Percentiles rank a stretch among this genome's conserved stretches.
phyloP scores from a whole-genome alignment of 164 flowering plant genomes.

The Saururus chinensis region DNA sequence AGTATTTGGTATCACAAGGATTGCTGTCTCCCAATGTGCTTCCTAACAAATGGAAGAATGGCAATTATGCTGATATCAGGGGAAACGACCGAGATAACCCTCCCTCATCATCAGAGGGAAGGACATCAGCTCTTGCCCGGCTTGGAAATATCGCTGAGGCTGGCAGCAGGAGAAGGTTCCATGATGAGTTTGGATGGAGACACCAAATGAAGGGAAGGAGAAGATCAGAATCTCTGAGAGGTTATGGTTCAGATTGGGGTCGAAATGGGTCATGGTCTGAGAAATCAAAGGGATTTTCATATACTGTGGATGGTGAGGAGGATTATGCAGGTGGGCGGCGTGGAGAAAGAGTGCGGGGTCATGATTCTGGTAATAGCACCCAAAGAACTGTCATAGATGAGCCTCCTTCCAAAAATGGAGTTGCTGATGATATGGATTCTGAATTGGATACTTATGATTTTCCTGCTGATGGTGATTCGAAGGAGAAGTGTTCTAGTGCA shows the following conservation, averaged over 20 bases:
- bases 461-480: slow-evolving; percentile 17
- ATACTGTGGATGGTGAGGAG: slow-evolving; percentile 26
- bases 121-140: slow-evolving; percentile 45
- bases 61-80: slow-evolving; percentile 30
- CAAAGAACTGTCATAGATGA: slow-evolving; percentile 20
- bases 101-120: slow-evolving; percentile 32
- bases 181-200: slow-evolving; percentile 37
- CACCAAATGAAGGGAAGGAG: slow-evolving; percentile 38
- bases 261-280: slow-evolving; percentile 37
- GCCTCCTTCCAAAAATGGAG: slow-evolving; percentile 18
- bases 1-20: slow-evolving; percentile 81
- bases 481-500: slow-evolving; percentile 21
- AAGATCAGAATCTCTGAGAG: slow-evolving; percentile 31
- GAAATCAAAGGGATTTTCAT: slow-evolving; percentile 27
- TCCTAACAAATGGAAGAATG: slow-evolving; percentile 44
- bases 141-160: slow-evolving; percentile 35
- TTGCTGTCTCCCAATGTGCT: slow-evolving; percentile 48
- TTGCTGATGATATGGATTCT: slow-evolving; percentile 19
- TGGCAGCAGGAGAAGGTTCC: slow-evolving; percentile 33
- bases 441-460: slow-evolving; percentile 21
- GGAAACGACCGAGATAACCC: slow-evolving; percentile 29
- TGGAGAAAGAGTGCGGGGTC: slow-evolving; percentile 21
- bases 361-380: slow-evolving; percentile 18
- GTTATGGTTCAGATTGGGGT: slow-evolving; percentile 37
- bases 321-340: slow-evolving; percentile 20